A percentile compares a stretch with the other conserved stretches of the same genome.
Evolutionary conservation across 2,329 filamentous ascomycete genomes (phyloP).

Genomic region (Xylariales sp.): DNA sequence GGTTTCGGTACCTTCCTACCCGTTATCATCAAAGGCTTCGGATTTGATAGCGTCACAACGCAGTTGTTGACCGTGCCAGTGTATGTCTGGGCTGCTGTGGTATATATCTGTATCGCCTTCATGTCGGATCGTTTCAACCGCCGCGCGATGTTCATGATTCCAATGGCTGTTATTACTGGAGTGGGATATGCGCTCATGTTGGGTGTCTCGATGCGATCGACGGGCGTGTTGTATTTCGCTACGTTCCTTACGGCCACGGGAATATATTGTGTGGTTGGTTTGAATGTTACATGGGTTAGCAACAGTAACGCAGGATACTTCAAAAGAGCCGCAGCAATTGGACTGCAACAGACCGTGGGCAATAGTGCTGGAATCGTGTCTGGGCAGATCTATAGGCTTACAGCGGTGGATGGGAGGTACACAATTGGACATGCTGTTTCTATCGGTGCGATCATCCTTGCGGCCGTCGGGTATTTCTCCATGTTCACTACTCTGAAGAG

Average conservation of each 20-base stretch:
- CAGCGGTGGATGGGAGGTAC: conserved; percentile 11
- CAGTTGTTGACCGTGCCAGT: conserved; percentile 11
- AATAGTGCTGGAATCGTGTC: conserved; percentile 23
- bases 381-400: conserved; percentile 14
- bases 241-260: conserved; percentile 14
- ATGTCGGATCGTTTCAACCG: conserved; percentile 8
- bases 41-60: conserved; percentile 4
- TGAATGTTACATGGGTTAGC: conserved; percentile 15
- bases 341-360: conserved; percentile 16
- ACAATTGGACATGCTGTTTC: conserved; percentile 12
- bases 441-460: conserved; percentile 9
- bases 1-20: conserved; percentile 8
- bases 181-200: conserved; percentile 11
- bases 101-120: conserved; percentile 9
- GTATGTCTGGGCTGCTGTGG: conserved; percentile 8
- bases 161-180: conserved; percentile 5
- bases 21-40: conserved; percentile 10
- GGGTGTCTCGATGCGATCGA: conserved; percentile 2
- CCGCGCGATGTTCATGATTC: conserved; percentile 11
- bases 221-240: conserved; percentile 11
- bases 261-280: conserved; percentile 15
- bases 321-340: conserved; percentile 15
- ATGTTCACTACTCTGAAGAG: conserved; percentile 8
- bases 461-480: conserved; percentile 9
- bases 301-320: conserved; percentile 16